Base-by-base conservation (phyloP, 2,329 filamentous ascomycete genomes). In the Monosporascus sp. region DNA sequence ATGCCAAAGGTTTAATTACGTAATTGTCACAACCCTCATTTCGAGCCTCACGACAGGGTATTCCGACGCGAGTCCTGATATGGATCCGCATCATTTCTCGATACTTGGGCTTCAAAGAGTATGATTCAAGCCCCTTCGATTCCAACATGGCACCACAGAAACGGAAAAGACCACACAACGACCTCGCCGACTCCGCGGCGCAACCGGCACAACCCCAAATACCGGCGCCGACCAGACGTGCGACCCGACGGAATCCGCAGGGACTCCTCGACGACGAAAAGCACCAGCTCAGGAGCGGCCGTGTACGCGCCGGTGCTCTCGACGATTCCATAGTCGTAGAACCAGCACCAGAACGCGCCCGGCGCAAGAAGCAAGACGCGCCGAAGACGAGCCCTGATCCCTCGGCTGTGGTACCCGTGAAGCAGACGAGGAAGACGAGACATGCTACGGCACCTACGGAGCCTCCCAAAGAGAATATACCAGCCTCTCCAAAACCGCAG, bases 111-210 rank as follows among this genome's bases (percentile, higher is more conserved):
- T 14, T 35, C 31, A 3, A 35, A 14, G 31, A 35, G 2, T 2
- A 35, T 35, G 31, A 35, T 35, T 5, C 31, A 14, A 35, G 31
- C 11, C 11, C 11, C 5, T 35, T 35, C 11, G 31, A 47, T 50
- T 31, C 22, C 24, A 53, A 2, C 18, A 69, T 69, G 67, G 59
- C 65, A 51, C 60, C 63, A 4, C 60, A 60, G 46, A 69, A 68
- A 60, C 66, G 67, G 51, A 68, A 69, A 54, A 59, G 55, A 43
- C 58, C 58, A 5, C 65, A 67, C 35, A 66, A 65, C 40, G 55
- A 53, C 31, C 51, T 52, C n/a, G 45, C 50, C 28, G 57, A 60
- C 31, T 37, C 41, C 14, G n/a, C 31, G n/a, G 24, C 20, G 6
- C 38, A 49, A 20, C 41, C n/a, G 40, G 3, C 9, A 43, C 40